phyloP scores from a whole-genome alignment of 306 rosid genomes.

The Lathyrus sativus region DNA sequence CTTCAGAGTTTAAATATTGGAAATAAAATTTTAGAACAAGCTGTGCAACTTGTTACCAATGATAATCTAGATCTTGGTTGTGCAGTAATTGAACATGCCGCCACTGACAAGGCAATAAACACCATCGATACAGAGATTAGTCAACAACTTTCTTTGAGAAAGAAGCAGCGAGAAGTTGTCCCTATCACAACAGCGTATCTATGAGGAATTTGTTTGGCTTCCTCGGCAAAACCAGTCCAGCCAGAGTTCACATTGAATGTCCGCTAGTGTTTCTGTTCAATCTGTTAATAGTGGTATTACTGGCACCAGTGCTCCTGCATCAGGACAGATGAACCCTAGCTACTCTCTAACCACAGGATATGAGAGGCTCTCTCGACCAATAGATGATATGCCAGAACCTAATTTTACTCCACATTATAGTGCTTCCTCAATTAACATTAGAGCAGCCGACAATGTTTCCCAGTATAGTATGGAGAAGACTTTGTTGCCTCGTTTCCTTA shows the following conservation, averaged over 20 bases:
- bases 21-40: slow-evolving; percentile 77
- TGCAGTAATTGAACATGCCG: slow-evolving; percentile 96
- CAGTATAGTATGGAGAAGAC: slow-evolving; percentile 76
- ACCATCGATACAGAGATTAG: slow-evolving; percentile 86
- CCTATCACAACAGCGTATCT: slow-evolving; percentile 86
- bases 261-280: slow-evolving; percentile 61
- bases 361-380: slow-evolving; percentile 71
- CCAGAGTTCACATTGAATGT: slow-evolving; percentile 67
- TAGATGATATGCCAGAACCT: slow-evolving; percentile 71
- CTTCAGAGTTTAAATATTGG: slow-evolving; percentile 73
- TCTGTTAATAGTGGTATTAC: slow-evolving; percentile 57
- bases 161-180: slow-evolving; percentile 90
- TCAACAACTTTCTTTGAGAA: slow-evolving; percentile 81
- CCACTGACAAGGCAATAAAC: slow-evolving; percentile 91
- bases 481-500: slow-evolving; percentile 69
- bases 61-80: slow-evolving; percentile 99
- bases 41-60: slow-evolving; percentile 93
- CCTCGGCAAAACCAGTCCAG: slow-evolving; percentile 92
- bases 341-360: slow-evolving; percentile 66
- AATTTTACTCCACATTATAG: slow-evolving; percentile 64
- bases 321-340: slow-evolving; percentile 65
- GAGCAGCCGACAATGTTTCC: slow-evolving; percentile 64
- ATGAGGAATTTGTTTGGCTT: slow-evolving; percentile 98
- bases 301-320: slow-evolving; percentile 60
- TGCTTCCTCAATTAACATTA: slow-evolving; percentile 60